These are phyloP conservation scores for Naganishia friedmannii DNA, from an alignment of 768 basidiomycete species.

Conservation along the genomic window DNA sequence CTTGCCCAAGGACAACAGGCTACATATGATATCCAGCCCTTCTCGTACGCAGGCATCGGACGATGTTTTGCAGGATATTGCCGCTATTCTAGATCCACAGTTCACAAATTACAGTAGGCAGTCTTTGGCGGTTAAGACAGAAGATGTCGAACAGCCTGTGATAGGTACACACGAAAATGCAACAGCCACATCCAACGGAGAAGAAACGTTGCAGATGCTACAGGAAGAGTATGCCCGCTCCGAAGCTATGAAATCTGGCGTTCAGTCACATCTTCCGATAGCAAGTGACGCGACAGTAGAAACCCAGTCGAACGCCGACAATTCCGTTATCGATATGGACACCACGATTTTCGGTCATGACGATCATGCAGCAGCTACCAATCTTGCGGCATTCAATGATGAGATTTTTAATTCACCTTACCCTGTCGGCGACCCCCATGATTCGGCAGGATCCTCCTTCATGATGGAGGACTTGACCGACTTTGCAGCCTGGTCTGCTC, in stretches of 20 bases:
- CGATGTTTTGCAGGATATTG: slow-evolving; percentile 17
- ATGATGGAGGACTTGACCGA: slow-evolving; percentile 24
- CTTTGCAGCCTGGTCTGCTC: slow-evolving; percentile 23
- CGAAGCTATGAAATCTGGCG: neutral
- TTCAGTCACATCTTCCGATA: no score
- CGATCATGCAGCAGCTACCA: slow-evolving; percentile 10
- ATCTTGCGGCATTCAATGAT: slow-evolving; percentile 15
- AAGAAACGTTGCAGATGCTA: neutral
- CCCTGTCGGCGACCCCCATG: neutral
- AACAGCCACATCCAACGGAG: no score
- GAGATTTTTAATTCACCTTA: slow-evolving; percentile 9
- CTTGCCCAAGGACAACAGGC: neutral
- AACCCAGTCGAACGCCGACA: neutral
- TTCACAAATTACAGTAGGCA: neutral
- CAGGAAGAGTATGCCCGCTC: neutral
- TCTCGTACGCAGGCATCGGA: slow-evolving; percentile 13
- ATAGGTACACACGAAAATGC: neutral
- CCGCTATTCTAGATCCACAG: slow-evolving; percentile 14
- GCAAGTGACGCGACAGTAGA: neutral
- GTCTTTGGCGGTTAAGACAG: neutral
- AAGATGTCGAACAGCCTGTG: neutral
- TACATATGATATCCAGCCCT: neutral
- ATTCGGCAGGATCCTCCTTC: slow-evolving; percentile 11
- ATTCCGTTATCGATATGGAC: neutral
- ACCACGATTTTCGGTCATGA: neutral